Percentiles rank a stretch among this genome's conserved stretches.
Conservation (phyloP, 2,329 filamentous ascomycete genomes). For the Colletotrichum simmondsii region DNA sequence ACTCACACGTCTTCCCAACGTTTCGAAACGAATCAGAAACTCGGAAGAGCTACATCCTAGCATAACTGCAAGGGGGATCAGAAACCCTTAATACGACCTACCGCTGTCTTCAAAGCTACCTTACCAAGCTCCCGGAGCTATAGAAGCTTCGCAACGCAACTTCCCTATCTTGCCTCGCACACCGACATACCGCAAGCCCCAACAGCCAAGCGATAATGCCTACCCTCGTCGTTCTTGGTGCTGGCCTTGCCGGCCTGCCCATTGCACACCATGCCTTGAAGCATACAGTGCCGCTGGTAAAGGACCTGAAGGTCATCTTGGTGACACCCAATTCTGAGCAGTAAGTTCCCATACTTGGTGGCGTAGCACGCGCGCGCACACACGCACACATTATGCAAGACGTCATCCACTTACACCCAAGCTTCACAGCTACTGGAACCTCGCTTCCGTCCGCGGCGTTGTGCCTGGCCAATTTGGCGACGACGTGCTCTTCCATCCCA, state of each 20-base stretch:
- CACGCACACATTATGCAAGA: no score
- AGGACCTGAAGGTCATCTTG: slow-evolving; percentile 61
- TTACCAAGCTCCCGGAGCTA: not conserved
- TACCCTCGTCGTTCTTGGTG: slow-evolving; percentile 64
- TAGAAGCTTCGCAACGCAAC: not conserved
- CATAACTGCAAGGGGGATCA: not conserved
- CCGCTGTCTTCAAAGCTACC: not conserved
- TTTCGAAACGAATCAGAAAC: slow-evolving; percentile 27
- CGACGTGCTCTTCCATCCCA: slow-evolving; percentile 57
- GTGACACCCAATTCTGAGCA: slow-evolving; percentile 58
- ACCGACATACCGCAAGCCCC: not conserved
- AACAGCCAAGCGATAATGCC: slow-evolving; percentile 51
- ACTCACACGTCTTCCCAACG: not conserved
- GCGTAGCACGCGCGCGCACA: no score
- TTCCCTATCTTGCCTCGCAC: not conserved
- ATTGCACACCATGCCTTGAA: slow-evolving; percentile 63
- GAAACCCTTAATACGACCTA: not conserved
- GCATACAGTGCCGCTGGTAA: slow-evolving; percentile 53
- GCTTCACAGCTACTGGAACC: slow-evolving; percentile 64
- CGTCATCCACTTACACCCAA: slow-evolving; percentile 10
- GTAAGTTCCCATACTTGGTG: slow-evolving; percentile 4
- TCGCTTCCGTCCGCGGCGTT: slow-evolving; percentile 65
- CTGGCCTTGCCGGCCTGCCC: slow-evolving; percentile 61
- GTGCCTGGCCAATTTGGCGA: slow-evolving; percentile 59
- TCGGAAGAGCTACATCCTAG: not conserved